Conservation (phyloP, 179 eudicot species). For the Dionaea muscipula region DNA sequence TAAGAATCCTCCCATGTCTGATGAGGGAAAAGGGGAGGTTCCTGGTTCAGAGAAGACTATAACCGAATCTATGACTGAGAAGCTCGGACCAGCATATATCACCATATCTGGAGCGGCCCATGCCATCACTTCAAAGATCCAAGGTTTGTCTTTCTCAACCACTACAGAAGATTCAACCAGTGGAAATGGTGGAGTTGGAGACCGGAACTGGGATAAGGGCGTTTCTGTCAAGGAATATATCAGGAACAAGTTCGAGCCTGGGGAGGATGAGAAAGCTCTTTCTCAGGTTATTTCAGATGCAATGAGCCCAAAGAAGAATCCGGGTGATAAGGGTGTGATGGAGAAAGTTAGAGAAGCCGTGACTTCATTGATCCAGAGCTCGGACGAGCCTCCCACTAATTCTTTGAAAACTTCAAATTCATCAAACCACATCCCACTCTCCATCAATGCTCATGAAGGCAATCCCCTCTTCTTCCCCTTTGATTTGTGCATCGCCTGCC, state of each 20-base stretch:
- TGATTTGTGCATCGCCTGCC: too few relatives aligned
- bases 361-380: constrained; percentile 28
- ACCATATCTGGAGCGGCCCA: constrained; percentile 37
- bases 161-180: background rate
- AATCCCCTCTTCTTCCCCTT: background rate
- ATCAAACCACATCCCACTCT: constrained; percentile 23
- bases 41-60: constrained; percentile 20
- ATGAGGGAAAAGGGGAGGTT: background rate
- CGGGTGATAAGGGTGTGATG: constrained; percentile 42
- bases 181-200: background rate
- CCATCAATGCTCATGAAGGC: constrained; percentile 43
- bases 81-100: constrained; percentile 34
- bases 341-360: constrained; percentile 68
- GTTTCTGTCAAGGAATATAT: constrained; percentile 69
- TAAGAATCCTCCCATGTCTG: constrained; percentile 1
- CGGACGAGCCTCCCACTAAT: constrained; percentile 14
- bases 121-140: constrained; percentile 33
- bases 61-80: constrained; percentile 27
- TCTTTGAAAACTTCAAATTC: constrained; percentile 12
- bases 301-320: constrained; percentile 43
- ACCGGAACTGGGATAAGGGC: constrained; percentile 36
- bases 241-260: constrained; percentile 65
- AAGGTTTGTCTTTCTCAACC: constrained; percentile 19
- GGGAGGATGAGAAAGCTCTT: constrained; percentile 69
- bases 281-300: constrained; percentile 66